These are phyloP conservation scores for Carex myosuroides DNA, from an alignment of 176 grass and related monocot genomes.

Conservation along the genomic window DNA sequence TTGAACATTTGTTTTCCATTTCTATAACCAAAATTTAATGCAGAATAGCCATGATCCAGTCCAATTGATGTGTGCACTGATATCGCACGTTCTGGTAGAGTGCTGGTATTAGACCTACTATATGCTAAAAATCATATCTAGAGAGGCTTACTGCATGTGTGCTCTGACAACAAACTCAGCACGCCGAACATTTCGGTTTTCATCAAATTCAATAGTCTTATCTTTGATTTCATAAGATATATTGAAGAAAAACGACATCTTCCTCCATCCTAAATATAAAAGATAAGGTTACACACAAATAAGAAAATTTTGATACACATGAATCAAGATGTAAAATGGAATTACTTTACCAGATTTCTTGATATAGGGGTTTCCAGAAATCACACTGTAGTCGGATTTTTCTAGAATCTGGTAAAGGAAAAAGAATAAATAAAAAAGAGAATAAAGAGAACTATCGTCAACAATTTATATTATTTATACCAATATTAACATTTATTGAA, in stretches of 20 bases:
- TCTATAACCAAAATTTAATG: background rate
- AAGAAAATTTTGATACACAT: background rate
- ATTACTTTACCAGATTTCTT: constrained; percentile 70
- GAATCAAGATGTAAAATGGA: background rate
- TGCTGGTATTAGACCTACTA: background rate
- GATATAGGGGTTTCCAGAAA: constrained; percentile 75
- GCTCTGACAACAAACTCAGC: constrained; percentile 86
- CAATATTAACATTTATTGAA: background rate
- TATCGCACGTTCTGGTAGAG: background rate
- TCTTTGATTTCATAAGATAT: constrained; percentile 89
- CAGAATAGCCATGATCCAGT: background rate
- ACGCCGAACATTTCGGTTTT: constrained; percentile 60
- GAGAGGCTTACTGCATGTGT: constrained; percentile 52
- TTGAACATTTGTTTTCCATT: background rate
- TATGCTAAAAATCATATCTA: constrained; percentile 7
- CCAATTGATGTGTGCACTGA: background rate
- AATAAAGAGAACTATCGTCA: background rate
- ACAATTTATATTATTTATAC: background rate
- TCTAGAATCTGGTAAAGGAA: constrained; percentile 58
- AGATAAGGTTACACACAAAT: background rate
- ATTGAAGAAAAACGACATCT: constrained; percentile 88
- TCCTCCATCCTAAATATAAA: constrained; percentile 67
- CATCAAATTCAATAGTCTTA: constrained; percentile 74
- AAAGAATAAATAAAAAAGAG: background rate
- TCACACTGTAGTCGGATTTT: constrained; percentile 52